phyloP scores from a whole-genome alignment of 2,329 filamentous ascomycete genomes.

The Hypoxylon sp. region DNA sequence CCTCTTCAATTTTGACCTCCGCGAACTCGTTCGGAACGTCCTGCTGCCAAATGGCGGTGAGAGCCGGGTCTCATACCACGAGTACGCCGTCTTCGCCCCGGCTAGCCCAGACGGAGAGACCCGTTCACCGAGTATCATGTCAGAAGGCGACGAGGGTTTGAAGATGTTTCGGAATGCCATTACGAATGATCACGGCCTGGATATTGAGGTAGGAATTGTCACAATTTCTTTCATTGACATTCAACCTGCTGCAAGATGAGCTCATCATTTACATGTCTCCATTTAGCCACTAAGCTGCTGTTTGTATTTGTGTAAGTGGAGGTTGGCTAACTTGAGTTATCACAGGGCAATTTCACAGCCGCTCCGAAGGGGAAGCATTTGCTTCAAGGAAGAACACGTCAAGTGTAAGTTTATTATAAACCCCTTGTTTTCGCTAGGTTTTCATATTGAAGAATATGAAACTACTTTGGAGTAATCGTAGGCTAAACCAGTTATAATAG shows the following conservation, averaged over 20 bases:
- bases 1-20: slow-evolving; percentile 44
- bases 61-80: slow-evolving; percentile 43
- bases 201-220: slow-evolving; percentile 37
- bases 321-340: slow-evolving; percentile 7
- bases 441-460: background rate
- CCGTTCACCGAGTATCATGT: slow-evolving; percentile 44
- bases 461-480: background rate
- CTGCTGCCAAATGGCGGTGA: slow-evolving; percentile 37
- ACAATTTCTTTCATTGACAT: background rate
- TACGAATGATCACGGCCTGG: slow-evolving; percentile 38
- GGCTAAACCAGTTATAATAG: slow-evolving; percentile 25
- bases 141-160: slow-evolving; percentile 39
- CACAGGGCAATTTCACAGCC: slow-evolving; percentile 41
- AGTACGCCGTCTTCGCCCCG: slow-evolving; percentile 43
- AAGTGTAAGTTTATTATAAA: slow-evolving; percentile 36
- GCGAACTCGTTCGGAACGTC: slow-evolving; percentile 39
- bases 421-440: background rate
- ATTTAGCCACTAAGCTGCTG: background rate
- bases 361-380: slow-evolving; percentile 37
- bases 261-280: too few relatives aligned
- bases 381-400: slow-evolving; percentile 40
- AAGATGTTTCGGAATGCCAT: slow-evolving; percentile 42
- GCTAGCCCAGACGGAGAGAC: slow-evolving; percentile 31
- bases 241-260: background rate
- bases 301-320: background rate